Percentiles rank a stretch among this genome's conserved stretches.
These are phyloP conservation scores for Penicillium fuscoglaucum DNA, from an alignment of 2,329 filamentous ascomycete genomes.

Conservation along the genomic window DNA sequence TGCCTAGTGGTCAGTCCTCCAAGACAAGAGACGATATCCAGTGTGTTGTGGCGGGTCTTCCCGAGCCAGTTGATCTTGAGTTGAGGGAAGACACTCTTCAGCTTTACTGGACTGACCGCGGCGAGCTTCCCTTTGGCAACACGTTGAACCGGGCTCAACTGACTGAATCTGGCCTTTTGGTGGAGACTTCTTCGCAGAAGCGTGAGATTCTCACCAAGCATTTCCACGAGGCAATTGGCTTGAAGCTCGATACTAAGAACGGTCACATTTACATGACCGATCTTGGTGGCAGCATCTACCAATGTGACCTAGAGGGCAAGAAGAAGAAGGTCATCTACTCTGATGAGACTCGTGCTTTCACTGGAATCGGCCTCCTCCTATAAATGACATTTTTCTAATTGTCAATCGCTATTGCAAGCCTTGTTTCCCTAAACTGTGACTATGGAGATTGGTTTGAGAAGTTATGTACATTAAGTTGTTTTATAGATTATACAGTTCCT, in stretches of 20 bases:
- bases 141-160: conserved; percentile 48
- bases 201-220: conserved; percentile 21
- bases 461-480: neutral
- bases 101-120: conserved; percentile 63
- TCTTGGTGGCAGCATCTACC: conserved; percentile 32
- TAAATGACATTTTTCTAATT: neutral
- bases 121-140: conserved; percentile 57
- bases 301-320: conserved; percentile 19
- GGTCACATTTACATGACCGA: conserved; percentile 30
- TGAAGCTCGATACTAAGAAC: conserved; percentile 24
- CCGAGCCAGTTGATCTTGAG: conserved; percentile 60
- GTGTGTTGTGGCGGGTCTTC: conserved; percentile 47
- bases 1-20: conserved; percentile 36
- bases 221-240: conserved; percentile 31
- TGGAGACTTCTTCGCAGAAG: neutral
- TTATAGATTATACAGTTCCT: neutral
- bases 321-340: conserved; percentile 1
- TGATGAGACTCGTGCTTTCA: conserved; percentile 19
- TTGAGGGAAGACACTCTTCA: conserved; percentile 47
- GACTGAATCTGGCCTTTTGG: conserved; percentile 4
- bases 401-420: no score
- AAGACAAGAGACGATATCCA: conserved; percentile 45
- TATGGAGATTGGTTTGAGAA: neutral
- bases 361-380: conserved; percentile 10
- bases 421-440: neutral